Evolutionary conservation across 2,329 filamentous ascomycete species (phyloP), one percentile per base, ranked within the genome.

Genomic region (Stagonosporopsis rhizophila): DNA sequence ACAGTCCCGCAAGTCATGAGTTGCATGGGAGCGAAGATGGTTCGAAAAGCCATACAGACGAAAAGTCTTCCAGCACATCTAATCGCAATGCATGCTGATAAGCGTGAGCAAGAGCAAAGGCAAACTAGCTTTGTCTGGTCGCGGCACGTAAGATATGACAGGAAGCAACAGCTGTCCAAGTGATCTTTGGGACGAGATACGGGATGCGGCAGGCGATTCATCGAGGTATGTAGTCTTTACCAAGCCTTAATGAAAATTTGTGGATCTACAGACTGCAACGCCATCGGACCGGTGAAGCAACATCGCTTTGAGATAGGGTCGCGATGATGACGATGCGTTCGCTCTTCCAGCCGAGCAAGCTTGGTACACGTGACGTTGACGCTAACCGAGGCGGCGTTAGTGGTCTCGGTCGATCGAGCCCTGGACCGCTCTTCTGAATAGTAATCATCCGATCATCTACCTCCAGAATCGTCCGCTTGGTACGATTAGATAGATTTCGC

Each of bases 401-500:
- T 35, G 9, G 20, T 40, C 15, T 54, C 34, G 46, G 41, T 38
- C 46, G 14, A 9, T 27, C 41, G 12, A 35, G 45, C 40, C 27
- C 12, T 47, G 23, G 22, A 6, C 42, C 20, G 47, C 27, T 35
- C 39, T 19, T 23, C 12, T 47, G 53, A 56, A 52, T 51, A 56
- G 53, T 56, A 56, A 56, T 56, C 53, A 47, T 22, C 12, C n/a
- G 20, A 39, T 32, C 42, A 32, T 51, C 52, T 34, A 27, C 42
- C 25, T 32, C 19, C 30, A 39, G 23, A 22, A 49, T 32, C 25
- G 37, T 17, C 38, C 38, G 27, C 15, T 32, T 7, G 23, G 22
- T 47, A 19, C 23, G 12, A 30, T 4, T n/a, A 38, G 22, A 23
- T 35, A 20, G 6, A 17, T 25, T 35, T 27, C 37, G 23, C 38